These are phyloP conservation scores for Aspergillus pseudoterreus DNA, from an alignment of 2,329 filamentous ascomycete species.

Conservation along the genomic window DNA sequence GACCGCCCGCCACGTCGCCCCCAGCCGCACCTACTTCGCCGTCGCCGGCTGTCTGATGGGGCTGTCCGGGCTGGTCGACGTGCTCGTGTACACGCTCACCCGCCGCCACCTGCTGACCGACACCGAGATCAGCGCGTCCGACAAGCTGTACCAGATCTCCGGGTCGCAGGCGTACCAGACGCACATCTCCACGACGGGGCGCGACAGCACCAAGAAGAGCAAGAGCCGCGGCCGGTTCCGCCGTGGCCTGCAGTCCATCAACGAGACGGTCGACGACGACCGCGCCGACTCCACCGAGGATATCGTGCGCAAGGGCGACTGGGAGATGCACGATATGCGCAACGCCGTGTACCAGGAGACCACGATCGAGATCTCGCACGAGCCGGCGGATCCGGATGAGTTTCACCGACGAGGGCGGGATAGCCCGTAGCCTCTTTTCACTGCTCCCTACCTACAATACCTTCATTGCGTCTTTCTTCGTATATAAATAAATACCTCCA, in stretches of 20 bases:
- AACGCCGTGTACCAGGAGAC: conserved; percentile 41
- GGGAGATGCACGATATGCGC: conserved; percentile 29
- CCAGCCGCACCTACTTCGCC: conserved; percentile 45
- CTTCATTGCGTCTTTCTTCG: neutral
- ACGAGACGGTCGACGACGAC: conserved; percentile 16
- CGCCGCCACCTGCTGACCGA: conserved; percentile 52
- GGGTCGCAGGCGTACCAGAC: conserved; percentile 26
- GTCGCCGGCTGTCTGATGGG: conserved; percentile 54
- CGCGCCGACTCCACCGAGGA: conserved; percentile 44
- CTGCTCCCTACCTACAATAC: neutral
- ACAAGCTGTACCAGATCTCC: conserved; percentile 26
- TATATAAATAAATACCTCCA: neutral
- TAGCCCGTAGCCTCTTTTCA: neutral
- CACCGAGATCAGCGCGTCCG: conserved; percentile 36
- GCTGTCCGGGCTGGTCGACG: conserved; percentile 56
- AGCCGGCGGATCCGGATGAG: conserved; percentile 23
- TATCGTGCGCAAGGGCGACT: conserved; percentile 33
- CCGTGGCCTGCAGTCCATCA: conserved; percentile 17
- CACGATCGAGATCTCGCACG: conserved; percentile 40
- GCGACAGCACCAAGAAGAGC: conserved; percentile 10
- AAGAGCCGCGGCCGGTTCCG: conserved; percentile 17
- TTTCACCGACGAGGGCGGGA: conserved; percentile 1
- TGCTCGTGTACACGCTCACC: conserved; percentile 55
- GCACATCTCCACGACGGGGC: conserved; percentile 20
- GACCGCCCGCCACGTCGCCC: conserved; percentile 27